These are phyloP conservation scores for Diaporthe capsici DNA, from an alignment of 2,329 filamentous ascomycete genomes.

Conservation along the genomic window DNA sequence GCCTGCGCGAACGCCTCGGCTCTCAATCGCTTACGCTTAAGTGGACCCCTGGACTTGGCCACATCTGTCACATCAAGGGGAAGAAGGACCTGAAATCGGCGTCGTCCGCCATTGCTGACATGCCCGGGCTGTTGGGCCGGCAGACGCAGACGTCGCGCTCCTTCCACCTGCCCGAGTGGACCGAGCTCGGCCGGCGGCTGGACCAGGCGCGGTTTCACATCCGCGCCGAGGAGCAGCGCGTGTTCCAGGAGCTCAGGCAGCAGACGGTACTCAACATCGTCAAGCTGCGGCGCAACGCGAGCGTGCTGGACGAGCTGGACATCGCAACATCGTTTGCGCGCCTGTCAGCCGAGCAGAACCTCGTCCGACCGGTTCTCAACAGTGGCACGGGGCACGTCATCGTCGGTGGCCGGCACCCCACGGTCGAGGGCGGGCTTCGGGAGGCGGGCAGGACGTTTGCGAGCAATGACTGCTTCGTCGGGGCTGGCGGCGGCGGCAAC, in stretches of 20 bases:
- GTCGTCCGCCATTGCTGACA: conserved; percentile 53
- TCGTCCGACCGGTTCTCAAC: conserved; percentile 82
- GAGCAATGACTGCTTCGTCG: conserved; percentile 87
- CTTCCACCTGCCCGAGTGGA: conserved; percentile 89
- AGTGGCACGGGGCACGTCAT: conserved; percentile 78
- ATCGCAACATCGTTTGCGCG: conserved; percentile 88
- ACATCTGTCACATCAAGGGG: conserved; percentile 91
- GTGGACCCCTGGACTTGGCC: conserved; percentile 89
- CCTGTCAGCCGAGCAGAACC: conserved; percentile 80
- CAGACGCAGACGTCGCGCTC: conserved; percentile 88
- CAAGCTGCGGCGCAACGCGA: conserved; percentile 88
- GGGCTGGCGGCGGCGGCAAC: conserved; percentile 73
- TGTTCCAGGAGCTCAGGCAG: conserved; percentile 82
- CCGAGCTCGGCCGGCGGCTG: conserved; percentile 81
- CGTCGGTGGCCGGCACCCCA: conserved; percentile 89
- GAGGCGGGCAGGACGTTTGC: conserved; percentile 87
- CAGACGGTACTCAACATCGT: conserved; percentile 86
- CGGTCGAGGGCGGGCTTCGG: conserved; percentile 86
- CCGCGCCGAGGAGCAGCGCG: conserved; percentile 84
- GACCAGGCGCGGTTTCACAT: conserved; percentile 85
- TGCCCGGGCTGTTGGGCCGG: conserved; percentile 35
- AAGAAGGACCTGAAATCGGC: conserved; percentile 72
- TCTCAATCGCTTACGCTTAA: conserved; percentile 80
- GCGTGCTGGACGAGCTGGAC: conserved; percentile 94
- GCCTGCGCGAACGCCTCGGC: conserved; percentile 72